Base-by-base conservation (phyloP, 768 basidiomycete species). In the Tricholoma hemisulphureum region DNA sequence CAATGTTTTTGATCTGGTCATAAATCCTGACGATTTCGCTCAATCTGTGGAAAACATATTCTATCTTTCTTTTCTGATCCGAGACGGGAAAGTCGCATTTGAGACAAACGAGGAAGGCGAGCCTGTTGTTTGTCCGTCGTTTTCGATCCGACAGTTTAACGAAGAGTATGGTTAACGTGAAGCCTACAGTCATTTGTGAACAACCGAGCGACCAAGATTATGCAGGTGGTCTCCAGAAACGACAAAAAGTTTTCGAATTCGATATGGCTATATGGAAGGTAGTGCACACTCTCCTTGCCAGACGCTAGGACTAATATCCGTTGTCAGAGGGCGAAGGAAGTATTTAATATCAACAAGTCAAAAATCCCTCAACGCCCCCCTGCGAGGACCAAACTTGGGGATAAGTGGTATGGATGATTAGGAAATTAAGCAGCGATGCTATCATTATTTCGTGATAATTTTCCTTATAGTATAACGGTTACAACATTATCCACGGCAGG, bases 41-140 rank as follows among this genome's bases (percentile, higher is more conserved):
- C 96, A 99, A 68, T 93, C 91, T 0, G 93, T 98, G 13, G 97
- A 99, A 74, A 99, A 99, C 69, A 77, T 96, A 21, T 98, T 99
- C 70, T 95, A 97, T 67, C 80, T 96, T 2, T 93, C 93, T 0
- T 98, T 99, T 75, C 80, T 97, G 60, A 90, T 97, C 46, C 83
- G 90, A 28, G 91, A 95, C 61, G 93, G 89, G 2, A 83, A 84
- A 65, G 91, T 87, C 58, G 87, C 88, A 10, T 77, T 92, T 26
- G 88, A 93, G 61, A 80, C 82, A 6, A 76, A 81, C 29, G 77
- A 83, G 7, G 78, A 88, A 1, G 89, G 87, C 1, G 86, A 91
- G 64, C 88, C 92, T 6, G 69, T 86, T 18, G 84, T 95, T 48
- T 88, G 93, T 93, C 67, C 61, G 87, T 73, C 23, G 24, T 16